These are phyloP conservation scores for Excoecaria agallocha DNA, from an alignment of 345 rosid species.

Conservation along the genomic window DNA sequence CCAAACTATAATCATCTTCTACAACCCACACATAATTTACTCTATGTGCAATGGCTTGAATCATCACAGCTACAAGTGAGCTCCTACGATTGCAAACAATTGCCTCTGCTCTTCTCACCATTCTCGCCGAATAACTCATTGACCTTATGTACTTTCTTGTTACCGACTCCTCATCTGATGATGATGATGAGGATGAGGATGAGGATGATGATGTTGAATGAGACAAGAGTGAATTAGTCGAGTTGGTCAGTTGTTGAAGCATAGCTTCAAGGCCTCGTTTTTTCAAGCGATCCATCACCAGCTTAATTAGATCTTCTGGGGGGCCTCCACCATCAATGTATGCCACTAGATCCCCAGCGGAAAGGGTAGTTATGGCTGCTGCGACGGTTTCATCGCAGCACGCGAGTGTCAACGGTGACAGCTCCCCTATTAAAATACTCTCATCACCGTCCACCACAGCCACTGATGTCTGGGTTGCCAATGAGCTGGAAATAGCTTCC, in stretches of 20 bases:
- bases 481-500: slow-evolving; percentile 46
- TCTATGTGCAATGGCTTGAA: slow-evolving; percentile 80
- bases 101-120: slow-evolving; percentile 76
- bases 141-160: slow-evolving; percentile 50
- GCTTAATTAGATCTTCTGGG: slow-evolving; percentile 60
- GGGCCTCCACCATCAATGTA: slow-evolving; percentile 85
- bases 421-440: slow-evolving; percentile 64
- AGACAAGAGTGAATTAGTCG: slow-evolving; percentile 1
- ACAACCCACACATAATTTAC: slow-evolving; percentile 82
- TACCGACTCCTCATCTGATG: slow-evolving; percentile 69
- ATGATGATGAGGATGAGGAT: slow-evolving; percentile 28
- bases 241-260: slow-evolving; percentile 44
- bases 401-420: slow-evolving; percentile 58
- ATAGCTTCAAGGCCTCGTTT: slow-evolving; percentile 45
- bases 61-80: slow-evolving; percentile 85
- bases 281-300: slow-evolving; percentile 50
- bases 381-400: slow-evolving; percentile 30
- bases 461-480: slow-evolving; percentile 59
- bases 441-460: slow-evolving; percentile 57
- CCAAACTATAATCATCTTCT: slow-evolving; percentile 66
- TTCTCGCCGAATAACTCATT: slow-evolving; percentile 60
- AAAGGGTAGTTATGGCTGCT: slow-evolving; percentile 63
- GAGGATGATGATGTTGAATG: slow-evolving; percentile 28
- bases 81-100: slow-evolving; percentile 72
- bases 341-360: slow-evolving; percentile 78